phyloP scores from a whole-genome alignment of 768 basidiomycete genomes.

The Mycena filopes region DNA sequence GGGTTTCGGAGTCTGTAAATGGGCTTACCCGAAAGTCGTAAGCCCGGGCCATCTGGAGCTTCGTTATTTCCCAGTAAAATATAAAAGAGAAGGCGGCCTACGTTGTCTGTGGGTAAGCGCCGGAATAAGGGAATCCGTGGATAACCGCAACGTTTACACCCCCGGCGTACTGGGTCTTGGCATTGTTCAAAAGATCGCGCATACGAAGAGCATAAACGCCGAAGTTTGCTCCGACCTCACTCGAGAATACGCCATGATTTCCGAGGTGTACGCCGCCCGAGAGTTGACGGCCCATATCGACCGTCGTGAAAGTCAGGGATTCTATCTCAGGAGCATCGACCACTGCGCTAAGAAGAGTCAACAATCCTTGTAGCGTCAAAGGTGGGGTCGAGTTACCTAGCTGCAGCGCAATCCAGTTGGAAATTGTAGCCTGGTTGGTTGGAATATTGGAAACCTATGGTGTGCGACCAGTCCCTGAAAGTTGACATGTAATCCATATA shows the following conservation, averaged over 20 bases:
- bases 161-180: constrained; percentile 30
- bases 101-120: constrained; percentile 30
- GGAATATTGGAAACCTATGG: constrained; percentile 28
- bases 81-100: neutral
- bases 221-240: constrained; percentile 24
- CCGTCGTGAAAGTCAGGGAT: constrained; percentile 27
- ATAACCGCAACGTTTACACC: constrained; percentile 31
- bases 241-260: constrained; percentile 26
- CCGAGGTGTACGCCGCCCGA: constrained; percentile 33
- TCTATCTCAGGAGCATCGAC: constrained; percentile 33
- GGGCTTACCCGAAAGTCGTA: constrained; percentile 4
- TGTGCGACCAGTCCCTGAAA: constrained; percentile 24
- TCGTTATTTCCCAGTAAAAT: neutral
- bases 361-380: too few species aligned
- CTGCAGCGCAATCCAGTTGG: constrained; percentile 27
- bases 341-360: constrained; percentile 1
- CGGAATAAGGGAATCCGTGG: constrained; percentile 34
- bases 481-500: constrained; percentile 31
- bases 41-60: constrained; percentile 16
- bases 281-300: constrained; percentile 30
- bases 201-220: constrained; percentile 24
- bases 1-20: too few species aligned
- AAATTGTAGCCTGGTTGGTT: constrained; percentile 34
- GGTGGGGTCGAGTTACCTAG: neutral
- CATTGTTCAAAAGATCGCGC: constrained; percentile 25